A percentile compares a stretch with the other conserved stretches of the same genome.
phyloP scores from a whole-genome alignment of 2,329 filamentous ascomycete species.

The Didymella arachidicola region DNA sequence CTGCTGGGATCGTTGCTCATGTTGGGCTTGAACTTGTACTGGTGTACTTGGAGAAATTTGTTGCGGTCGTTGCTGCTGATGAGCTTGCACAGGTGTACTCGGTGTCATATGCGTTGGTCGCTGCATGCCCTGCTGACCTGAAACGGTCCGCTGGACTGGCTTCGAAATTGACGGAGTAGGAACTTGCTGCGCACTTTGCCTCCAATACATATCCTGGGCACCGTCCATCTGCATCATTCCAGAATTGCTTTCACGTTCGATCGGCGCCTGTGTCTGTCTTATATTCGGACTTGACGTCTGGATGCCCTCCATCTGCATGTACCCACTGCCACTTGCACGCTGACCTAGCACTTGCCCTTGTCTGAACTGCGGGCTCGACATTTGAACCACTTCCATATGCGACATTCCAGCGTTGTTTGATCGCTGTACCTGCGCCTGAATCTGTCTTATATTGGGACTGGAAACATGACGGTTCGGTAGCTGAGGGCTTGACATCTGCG shows the following conservation, averaged over 20 bases:
- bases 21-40: conserved; percentile 17
- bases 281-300: conserved; percentile 18
- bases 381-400: conserved; percentile 28
- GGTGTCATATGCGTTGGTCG: conserved; percentile 43
- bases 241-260: conserved; percentile 30
- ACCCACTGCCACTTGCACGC: conserved; percentile 32
- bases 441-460: conserved; percentile 39
- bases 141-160: conserved; percentile 49
- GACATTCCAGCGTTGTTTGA: conserved; percentile 25
- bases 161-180: conserved; percentile 45
- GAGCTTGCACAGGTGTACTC: conserved; percentile 27
- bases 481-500: conserved; percentile 40
- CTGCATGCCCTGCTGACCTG: conserved; percentile 43
- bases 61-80: conserved; percentile 15
- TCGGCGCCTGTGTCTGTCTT: conserved; percentile 40
- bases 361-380: conserved; percentile 30
- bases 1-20: conserved; percentile 15
- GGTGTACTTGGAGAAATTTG: conserved; percentile 35
- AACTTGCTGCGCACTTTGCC: conserved; percentile 27
- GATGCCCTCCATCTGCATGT: not conserved
- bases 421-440: conserved; percentile 38
- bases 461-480: conserved; percentile 34
- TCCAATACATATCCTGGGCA: conserved; percentile 26
- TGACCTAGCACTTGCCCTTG: conserved; percentile 46
- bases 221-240: conserved; percentile 29